Evolutionary conservation across 306 rosid species (phyloP).

Genomic region (Rosa persica): DNA sequence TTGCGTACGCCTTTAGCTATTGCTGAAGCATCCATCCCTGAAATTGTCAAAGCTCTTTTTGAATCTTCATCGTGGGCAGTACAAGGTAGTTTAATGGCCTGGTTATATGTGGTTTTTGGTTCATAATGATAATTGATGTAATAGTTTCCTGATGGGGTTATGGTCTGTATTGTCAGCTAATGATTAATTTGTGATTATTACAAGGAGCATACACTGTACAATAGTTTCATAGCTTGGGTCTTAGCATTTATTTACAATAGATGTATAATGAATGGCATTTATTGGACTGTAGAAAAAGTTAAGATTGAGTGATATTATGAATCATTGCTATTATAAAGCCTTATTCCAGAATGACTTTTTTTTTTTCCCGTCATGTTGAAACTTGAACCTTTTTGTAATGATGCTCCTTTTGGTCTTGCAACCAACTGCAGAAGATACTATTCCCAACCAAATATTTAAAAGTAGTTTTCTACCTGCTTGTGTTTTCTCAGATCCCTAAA

Average conservation of each 20-base stretch:
- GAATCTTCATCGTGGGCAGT: conserved; percentile 85
- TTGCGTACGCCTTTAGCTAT: conserved; percentile 84
- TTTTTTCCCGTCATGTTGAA: not conserved
- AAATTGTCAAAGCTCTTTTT: conserved; percentile 78
- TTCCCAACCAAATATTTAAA: not conserved
- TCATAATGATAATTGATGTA: not conserved
- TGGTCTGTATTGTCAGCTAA: conserved; percentile 7
- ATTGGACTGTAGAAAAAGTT: not conserved
- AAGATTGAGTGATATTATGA: not conserved
- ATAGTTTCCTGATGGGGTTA: not conserved
- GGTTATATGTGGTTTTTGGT: conserved; percentile 3
- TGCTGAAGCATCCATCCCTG: conserved; percentile 92
- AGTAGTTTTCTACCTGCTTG: not conserved
- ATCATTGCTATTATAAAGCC: not conserved
- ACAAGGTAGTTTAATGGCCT: conserved; percentile 57
- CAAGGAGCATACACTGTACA: not conserved
- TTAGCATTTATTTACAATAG: not conserved
- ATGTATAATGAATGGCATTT: not conserved
- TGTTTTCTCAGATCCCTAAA: not conserved
- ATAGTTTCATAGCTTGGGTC: conserved; percentile 2
- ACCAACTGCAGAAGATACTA: not conserved
- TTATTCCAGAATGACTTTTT: not conserved
- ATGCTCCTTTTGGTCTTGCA: not conserved
- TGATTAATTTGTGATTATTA: conserved; percentile 2
- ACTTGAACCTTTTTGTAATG: not conserved